These are phyloP conservation scores for Microsporum audouinii DNA, from an alignment of 2,329 filamentous ascomycete genomes.

Conservation along the genomic window DNA sequence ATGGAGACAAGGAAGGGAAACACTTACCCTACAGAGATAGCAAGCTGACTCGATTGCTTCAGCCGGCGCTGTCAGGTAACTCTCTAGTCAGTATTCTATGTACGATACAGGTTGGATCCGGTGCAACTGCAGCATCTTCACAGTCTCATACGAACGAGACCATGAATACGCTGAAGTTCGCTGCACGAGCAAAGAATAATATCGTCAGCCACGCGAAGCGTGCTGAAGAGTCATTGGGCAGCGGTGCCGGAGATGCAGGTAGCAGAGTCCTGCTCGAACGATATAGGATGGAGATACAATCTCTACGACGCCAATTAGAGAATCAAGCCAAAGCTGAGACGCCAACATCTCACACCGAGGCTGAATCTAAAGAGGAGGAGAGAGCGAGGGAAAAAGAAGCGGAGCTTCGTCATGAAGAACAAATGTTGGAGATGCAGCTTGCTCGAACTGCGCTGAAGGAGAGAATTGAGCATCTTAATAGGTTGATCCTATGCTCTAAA, in stretches of 20 bases:
- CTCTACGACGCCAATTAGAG: constrained; percentile 70
- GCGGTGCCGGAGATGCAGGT: constrained; percentile 65
- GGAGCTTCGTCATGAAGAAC: constrained; percentile 81
- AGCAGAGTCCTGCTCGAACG: constrained; percentile 80
- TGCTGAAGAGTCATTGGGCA: constrained; percentile 75
- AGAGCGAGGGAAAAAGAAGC: constrained; percentile 66
- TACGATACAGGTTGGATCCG: constrained; percentile 80
- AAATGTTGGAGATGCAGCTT: constrained; percentile 97
- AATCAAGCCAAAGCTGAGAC: constrained; percentile 54
- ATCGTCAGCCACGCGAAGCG: constrained; percentile 95
- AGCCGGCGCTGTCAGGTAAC: constrained; percentile 83
- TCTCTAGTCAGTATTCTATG: constrained; percentile 95
- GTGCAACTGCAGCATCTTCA: constrained; percentile 57
- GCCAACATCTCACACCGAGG: constrained; percentile 39
- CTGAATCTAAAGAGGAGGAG: constrained; percentile 38
- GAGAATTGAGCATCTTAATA: constrained; percentile 91
- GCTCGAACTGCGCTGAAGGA: constrained; percentile 92
- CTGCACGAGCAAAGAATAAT: constrained; percentile 91
- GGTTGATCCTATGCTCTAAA: constrained; percentile 88
- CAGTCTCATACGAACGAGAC: constrained; percentile 77
- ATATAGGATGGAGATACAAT: constrained; percentile 84
- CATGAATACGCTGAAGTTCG: constrained; percentile 92
- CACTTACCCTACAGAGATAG: constrained; percentile 95
- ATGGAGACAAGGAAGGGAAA: constrained; percentile 72
- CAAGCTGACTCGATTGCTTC: constrained; percentile 85